These are phyloP conservation scores for Calonectria honghensis DNA, from an alignment of 2,329 filamentous ascomycete genomes.

Conservation along the genomic window DNA sequence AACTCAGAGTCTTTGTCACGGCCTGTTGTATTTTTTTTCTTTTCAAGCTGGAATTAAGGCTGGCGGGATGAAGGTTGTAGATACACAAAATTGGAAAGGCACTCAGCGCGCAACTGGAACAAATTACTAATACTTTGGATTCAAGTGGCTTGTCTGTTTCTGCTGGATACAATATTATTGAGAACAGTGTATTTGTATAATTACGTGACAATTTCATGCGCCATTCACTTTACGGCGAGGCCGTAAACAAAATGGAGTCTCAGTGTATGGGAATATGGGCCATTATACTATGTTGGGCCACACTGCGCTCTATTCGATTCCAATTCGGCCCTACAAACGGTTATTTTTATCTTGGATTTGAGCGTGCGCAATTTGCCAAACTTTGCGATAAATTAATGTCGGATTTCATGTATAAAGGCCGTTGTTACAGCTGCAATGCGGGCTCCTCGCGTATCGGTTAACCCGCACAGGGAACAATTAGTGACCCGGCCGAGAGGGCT, in stretches of 20 bases:
- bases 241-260: background rate
- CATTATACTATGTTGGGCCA: background rate
- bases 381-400: background rate
- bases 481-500: background rate
- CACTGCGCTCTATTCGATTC: background rate
- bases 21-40: background rate
- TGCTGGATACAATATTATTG: background rate
- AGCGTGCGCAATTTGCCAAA: background rate
- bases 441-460: background rate
- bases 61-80: too few species aligned
- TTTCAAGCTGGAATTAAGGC: too few species aligned
- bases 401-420: background rate
- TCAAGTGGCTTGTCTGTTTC: background rate
- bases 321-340: rapidly evolving
- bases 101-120: background rate
- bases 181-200: background rate
- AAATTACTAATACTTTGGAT: background rate
- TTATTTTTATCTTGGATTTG: background rate
- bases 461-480: background rate
- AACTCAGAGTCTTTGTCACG: background rate
- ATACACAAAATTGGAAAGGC: too few species aligned
- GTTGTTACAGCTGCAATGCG: background rate
- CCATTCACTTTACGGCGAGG: background rate
- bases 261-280: background rate
- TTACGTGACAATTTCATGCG: background rate